Base-by-base conservation (phyloP, 306 rosid species). In the Trifolium repens region DNA sequence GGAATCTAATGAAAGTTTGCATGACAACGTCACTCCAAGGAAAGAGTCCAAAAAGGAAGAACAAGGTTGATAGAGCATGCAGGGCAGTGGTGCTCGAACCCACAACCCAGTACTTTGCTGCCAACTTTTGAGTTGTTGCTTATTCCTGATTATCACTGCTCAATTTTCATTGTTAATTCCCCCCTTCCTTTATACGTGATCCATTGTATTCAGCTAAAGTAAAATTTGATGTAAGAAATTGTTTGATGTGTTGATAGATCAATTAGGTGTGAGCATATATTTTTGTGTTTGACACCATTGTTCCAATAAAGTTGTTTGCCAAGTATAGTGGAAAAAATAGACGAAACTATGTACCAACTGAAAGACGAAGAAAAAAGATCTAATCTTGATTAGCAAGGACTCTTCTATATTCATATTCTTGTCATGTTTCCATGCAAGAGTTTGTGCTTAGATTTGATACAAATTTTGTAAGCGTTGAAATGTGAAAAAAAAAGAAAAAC, bases 1-100 rank as follows among this genome's bases (percentile, higher is more conserved):
- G 65, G 88, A 79, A 77, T 69, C 79, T 4, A 24, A 76, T 54
- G 88, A 75, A 69, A 82, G 79, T 49, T 52, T 80, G 63, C 72
- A 82, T 16, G 39, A 43, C 60, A 79, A 55, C 72, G 83, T 26
- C 76, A 43, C 79, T 27, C 81, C 82, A 2, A 67, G 44, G 59
- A 79, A 81, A 11, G 83, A 84, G 72, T 74, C 84, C 55, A 63
- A 75, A 62, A 67, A 77, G 34, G 74, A 78, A 72, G 81, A 78
- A 76, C 50, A 69, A 35, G 80, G 76, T 47, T n/a, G 52, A 64
- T 77, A 78, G 78, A 68, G 44, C 55, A 54, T 49, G 79, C 62
- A 49, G 79, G n/a, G 26, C 64, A 72, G 65, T 76, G 72, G 39
- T 67, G 24, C 13, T 14, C 65, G n/a, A 65, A 57, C 30, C 52